These are phyloP conservation scores for Uronychia setigera DNA, from an alignment of 73 alveolate genomes.

Conservation along the genomic window DNA sequence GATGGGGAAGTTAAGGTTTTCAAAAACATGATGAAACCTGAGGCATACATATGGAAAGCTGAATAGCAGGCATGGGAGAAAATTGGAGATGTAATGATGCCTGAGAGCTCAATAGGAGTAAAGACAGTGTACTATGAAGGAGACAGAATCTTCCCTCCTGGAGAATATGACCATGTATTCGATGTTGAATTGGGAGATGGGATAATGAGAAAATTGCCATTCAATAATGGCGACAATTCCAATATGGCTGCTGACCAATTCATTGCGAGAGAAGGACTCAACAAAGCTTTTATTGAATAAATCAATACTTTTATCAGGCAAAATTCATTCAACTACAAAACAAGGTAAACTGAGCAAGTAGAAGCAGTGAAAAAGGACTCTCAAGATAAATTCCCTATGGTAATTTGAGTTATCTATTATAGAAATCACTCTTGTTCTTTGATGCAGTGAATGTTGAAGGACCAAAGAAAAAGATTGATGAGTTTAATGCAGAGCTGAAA, in stretches of 20 bases:
- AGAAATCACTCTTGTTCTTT: conserved; percentile 69
- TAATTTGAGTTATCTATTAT: conserved; percentile 41
- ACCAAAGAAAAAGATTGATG: conserved; percentile 91
- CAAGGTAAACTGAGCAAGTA: conserved; percentile 17
- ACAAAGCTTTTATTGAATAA: conserved; percentile 85
- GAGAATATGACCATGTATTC: conserved; percentile 97
- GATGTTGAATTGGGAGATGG: conserved; percentile 97
- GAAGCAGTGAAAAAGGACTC: not conserved
- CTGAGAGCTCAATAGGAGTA: conserved; percentile 36
- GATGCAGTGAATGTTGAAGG: conserved; percentile 88
- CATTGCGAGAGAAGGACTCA: conserved; percentile 92
- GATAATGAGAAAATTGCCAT: conserved; percentile 89
- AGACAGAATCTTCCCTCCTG: conserved; percentile 93
- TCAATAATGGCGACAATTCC: conserved; percentile 95
- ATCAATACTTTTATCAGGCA: conserved; percentile 65
- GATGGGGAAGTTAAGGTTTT: conserved; percentile 98
- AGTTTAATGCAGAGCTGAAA: conserved; percentile 77
- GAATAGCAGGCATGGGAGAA: conserved; percentile 90
- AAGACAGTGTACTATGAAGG: conserved; percentile 89
- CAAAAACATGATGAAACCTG: conserved; percentile 88
- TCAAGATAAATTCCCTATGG: not conserved
- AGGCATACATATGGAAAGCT: conserved; percentile 96
- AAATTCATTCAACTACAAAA: conserved; percentile 37
- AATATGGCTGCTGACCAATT: conserved; percentile 95
- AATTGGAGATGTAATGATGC: conserved; percentile 97